Conservation (phyloP, 83 land plant genomes). For the Larix sibirica region DNA sequence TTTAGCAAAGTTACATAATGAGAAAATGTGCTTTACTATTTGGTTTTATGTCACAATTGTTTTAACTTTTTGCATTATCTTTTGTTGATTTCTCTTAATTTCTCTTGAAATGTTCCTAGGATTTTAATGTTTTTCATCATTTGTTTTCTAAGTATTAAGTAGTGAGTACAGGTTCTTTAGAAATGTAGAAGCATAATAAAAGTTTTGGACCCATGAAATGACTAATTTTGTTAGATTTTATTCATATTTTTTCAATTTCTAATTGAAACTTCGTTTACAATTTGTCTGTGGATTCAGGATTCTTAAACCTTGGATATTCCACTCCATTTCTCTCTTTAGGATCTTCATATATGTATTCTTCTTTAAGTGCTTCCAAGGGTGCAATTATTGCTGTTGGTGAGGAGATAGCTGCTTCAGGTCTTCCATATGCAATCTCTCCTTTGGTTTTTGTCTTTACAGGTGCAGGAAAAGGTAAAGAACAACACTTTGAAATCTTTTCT, state of each 20-base stretch:
- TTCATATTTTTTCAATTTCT: neutral
- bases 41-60: too few species aligned
- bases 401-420: constrained; percentile 79
- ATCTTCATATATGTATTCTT: constrained; percentile 87
- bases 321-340: constrained; percentile 96
- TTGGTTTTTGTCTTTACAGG: constrained; percentile 93
- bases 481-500: neutral
- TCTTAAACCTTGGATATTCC: constrained; percentile 84
- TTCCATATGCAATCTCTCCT: constrained; percentile 86
- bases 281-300: constrained; percentile 56
- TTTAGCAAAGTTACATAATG: too few species aligned
- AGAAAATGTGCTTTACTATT: too few species aligned
- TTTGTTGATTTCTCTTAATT: neutral
- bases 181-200: neutral
- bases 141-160: neutral
- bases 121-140: neutral
- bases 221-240: neutral
- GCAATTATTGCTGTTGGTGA: constrained; percentile 96
- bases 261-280: neutral
- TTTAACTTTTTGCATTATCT: too few species aligned
- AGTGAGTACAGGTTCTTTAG: neutral
- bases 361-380: constrained; percentile 89
- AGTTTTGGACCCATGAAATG: neutral
- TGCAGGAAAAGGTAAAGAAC: constrained; percentile 87
- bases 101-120: neutral